phyloP scores from a whole-genome alignment of 106 monocot genomes.

The Acorus calamus region DNA sequence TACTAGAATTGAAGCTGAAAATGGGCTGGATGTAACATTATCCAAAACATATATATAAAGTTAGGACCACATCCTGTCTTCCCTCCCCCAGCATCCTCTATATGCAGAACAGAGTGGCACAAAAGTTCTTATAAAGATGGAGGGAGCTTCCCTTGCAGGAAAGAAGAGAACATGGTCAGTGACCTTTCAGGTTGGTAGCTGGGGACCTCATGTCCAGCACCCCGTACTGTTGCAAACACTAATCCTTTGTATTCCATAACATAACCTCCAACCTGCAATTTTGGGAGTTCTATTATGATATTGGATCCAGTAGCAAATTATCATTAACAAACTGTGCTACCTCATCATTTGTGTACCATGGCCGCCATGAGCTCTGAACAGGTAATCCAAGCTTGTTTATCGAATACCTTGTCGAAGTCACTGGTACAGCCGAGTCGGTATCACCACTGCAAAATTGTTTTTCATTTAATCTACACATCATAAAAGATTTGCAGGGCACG shows the following conservation, averaged over 20 bases:
- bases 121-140: neutral
- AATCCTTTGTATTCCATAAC: constrained; percentile 30
- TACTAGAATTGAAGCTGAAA: no score
- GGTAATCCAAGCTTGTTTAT: constrained; percentile 15
- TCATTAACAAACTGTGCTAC: constrained; percentile 1
- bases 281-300: no score
- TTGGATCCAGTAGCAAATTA: no score
- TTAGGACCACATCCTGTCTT: no score
- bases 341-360: constrained; percentile 19
- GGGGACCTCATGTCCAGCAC: constrained; percentile 49
- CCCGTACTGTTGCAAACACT: constrained; percentile 34
- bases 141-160: constrained; percentile 26
- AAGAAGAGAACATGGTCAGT: constrained; percentile 23
- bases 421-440: constrained; percentile 7
- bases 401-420: constrained; percentile 19
- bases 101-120: neutral
- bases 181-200: constrained; percentile 40
- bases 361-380: constrained; percentile 6
- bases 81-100: no score
- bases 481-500: neutral
- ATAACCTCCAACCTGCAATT: constrained; percentile 28
- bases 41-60: no score
- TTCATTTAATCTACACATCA: neutral
- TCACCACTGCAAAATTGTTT: constrained; percentile 18
- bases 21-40: no score